Base-by-base conservation (phyloP, 2,329 filamentous ascomycete genomes). In the Ophiostoma triangulosporum region DNA sequence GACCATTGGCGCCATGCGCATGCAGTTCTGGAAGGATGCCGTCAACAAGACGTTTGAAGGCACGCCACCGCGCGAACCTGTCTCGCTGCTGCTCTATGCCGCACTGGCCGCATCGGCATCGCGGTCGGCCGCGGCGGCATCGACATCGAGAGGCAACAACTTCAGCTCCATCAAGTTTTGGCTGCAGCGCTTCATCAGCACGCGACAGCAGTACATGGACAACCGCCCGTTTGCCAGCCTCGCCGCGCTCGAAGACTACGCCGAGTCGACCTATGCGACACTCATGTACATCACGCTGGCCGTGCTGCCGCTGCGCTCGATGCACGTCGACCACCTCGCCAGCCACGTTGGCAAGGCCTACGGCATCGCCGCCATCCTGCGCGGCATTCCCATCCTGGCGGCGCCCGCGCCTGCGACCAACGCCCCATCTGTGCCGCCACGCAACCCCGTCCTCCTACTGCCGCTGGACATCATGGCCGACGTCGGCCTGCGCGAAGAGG, bases 291-390 rank as follows among this genome's bases (percentile, higher is more conserved):
- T 94, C 57, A 91, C 86, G 0, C 71, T 97, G 35, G 88, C 88
- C 17, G 76, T 84, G 6, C 70, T 96, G 54, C 86, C 88, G 0
- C 73, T 96, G 62, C 79, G 82, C 9, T 94, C 87, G 1, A 76
- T 95, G 62, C 84, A 90, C 24, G 81, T 89, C 40, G 93, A 98
- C 63, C 93, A 98, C 69, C 74, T 98, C 17, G 91, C 91, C 8
- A 94, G 87, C 53, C 93, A 98, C 66, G 86, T 97, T 55, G 93
- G 93, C 51, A 98, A 98, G 64, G 90, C 93, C 0, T 85, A 82
- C 49, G 93, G 93, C 8, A 96, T 98, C 53, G 77, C 83, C 2
- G 85, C 91, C 1, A 78, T 95, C 0, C 72, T 98, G n/a, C 78
- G 91, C 38, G 91, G 93, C 0, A 74, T 97, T 11, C 90, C 93